Evolutionary conservation across 768 basidiomycete species (phyloP).

Genomic region (Dacryopinax spathularia): DNA sequence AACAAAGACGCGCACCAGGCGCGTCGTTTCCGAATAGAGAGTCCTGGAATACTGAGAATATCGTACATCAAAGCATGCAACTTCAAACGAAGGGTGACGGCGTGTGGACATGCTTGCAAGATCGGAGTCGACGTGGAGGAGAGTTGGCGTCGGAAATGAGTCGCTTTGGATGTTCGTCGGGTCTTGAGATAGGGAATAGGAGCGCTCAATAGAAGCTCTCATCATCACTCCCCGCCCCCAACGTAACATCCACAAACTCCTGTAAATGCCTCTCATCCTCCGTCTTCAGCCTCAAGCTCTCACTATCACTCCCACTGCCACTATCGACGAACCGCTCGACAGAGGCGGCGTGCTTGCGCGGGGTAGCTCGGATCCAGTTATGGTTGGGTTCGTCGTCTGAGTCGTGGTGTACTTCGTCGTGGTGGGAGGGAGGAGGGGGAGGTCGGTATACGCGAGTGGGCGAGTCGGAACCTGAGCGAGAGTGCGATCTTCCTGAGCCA

Average conservation of each 20-base stretch:
- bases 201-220: neutral
- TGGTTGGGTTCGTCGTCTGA: too few relatives aligned
- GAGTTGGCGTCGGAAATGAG: neutral
- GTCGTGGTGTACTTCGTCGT: too few relatives aligned
- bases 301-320: neutral
- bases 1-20: too few relatives aligned
- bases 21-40: too few relatives aligned
- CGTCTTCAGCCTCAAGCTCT: neutral
- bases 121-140: neutral
- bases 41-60: too few relatives aligned
- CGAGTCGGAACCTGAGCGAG: neutral
- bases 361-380: neutral
- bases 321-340: neutral
- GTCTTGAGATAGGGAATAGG: neutral
- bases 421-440: too few relatives aligned
- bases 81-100: too few relatives aligned
- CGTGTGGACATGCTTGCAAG: too few relatives aligned
- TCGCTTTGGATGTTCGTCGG: too few relatives aligned
- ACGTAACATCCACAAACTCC: neutral
- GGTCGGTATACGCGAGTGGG: neutral
- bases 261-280: neutral
- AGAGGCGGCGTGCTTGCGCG: neutral
- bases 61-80: too few relatives aligned
- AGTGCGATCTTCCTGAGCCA: neutral
- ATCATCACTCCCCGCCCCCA: neutral